These are phyloP conservation scores for Phytophthora litchii DNA, from an alignment of 352 stramenopile species.

Conservation along the genomic window DNA sequence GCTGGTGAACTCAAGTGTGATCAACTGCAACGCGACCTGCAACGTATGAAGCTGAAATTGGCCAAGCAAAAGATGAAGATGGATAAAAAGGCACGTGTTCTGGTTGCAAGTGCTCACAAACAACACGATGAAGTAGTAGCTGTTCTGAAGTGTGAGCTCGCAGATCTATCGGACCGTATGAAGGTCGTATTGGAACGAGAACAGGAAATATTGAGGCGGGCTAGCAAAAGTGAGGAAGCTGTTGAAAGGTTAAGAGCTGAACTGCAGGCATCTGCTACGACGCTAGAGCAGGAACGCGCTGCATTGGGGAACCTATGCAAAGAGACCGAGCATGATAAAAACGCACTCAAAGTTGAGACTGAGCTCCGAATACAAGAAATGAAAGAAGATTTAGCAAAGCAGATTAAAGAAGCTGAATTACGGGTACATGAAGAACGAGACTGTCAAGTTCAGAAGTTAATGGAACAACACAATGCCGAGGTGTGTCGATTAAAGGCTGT, in stretches of 20 bases:
- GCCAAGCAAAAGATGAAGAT: constrained; percentile 59
- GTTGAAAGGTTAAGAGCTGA: constrained; percentile 24
- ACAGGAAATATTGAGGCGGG: constrained; percentile 14
- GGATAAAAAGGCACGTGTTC: constrained; percentile 51
- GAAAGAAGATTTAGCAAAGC: constrained; percentile 38
- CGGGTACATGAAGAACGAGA: constrained; percentile 51
- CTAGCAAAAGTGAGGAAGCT: constrained; percentile 24
- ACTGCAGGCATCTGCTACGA: constrained; percentile 6
- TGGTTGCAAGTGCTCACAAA: constrained; percentile 37
- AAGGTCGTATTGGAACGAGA: constrained; percentile 23
- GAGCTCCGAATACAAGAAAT: constrained; percentile 36
- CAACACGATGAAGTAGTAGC: constrained; percentile 23
- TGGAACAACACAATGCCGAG: constrained; percentile 49
- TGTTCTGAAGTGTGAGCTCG: constrained; percentile 23
- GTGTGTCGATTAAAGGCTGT: constrained; percentile 31
- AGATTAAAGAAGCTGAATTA: constrained; percentile 40
- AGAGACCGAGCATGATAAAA: constrained; percentile 35
- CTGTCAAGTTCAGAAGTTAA: constrained; percentile 35
- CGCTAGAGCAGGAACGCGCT: constrained; percentile 28
- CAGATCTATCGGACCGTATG: constrained; percentile 21
- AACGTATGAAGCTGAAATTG: constrained; percentile 28
- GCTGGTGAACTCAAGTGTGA: constrained; percentile 33
- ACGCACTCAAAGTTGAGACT: constrained; percentile 19
- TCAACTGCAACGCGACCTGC: constrained; percentile 29
- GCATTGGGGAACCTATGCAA: constrained; percentile 14